phyloP scores from a whole-genome alignment of 345 rosid genomes.

The Lepidium africanum region DNA sequence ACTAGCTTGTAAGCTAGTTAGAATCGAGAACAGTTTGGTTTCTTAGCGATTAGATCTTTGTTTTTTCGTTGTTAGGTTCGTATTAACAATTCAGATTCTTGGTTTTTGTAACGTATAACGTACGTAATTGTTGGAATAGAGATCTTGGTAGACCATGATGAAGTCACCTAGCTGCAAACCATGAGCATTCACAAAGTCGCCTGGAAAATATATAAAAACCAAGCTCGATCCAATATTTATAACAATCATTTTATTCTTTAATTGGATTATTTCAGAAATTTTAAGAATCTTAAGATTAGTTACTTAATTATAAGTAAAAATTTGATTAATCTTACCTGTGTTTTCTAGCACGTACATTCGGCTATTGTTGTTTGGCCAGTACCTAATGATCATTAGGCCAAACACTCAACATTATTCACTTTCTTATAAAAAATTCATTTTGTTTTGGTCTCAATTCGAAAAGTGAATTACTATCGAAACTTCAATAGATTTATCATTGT shows the following conservation, averaged over 20 bases:
- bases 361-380: conserved; percentile 98
- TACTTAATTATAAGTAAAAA: no score
- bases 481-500: background rate
- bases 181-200: conserved; percentile 77
- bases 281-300: no score
- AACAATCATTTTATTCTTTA: background rate
- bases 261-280: background rate
- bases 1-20: no score
- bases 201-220: conserved; percentile 29
- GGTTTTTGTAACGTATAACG: background rate
- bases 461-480: background rate
- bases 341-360: conserved; percentile 97
- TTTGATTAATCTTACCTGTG: conserved; percentile 45
- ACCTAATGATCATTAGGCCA: conserved; percentile 42
- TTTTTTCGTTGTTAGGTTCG: no score
- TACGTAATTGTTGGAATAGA: conserved; percentile 57
- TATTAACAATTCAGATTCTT: no score
- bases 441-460: background rate
- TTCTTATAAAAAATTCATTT: background rate
- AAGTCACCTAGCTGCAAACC: conserved; percentile 80
- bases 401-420: background rate
- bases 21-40: no score
- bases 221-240: background rate
- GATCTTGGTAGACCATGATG: conserved; percentile 69
- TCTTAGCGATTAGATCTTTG: no score